Conservation (phyloP, 192 early-diverging fungal species). For the Backusella liffmaniae region DNA sequence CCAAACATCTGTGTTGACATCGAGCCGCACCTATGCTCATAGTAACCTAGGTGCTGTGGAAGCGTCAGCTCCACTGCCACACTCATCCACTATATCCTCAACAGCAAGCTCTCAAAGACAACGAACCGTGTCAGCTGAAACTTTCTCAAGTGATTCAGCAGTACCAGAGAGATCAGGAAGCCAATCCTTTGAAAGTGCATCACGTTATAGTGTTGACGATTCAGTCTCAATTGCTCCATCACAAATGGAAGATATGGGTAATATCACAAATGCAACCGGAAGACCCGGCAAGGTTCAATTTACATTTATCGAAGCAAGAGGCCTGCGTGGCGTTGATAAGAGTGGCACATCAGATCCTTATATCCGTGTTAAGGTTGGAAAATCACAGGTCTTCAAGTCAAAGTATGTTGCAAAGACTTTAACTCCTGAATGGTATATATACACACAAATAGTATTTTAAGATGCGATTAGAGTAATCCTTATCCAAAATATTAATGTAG, state of each 20-base stretch:
- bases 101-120: background rate
- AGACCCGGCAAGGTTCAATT: slow-evolving; percentile 27
- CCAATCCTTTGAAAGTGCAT: background rate
- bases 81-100: background rate
- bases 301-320: slow-evolving; percentile 44
- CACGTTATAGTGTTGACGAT: slow-evolving; percentile 1
- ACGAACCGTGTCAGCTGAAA: background rate
- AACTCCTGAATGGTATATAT: slow-evolving; percentile 32
- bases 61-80: background rate
- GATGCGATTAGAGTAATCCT: background rate
- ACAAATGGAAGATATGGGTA: background rate
- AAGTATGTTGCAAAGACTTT: slow-evolving; percentile 27
- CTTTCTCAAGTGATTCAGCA: background rate
- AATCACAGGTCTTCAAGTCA: slow-evolving; percentile 15
- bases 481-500: background rate
- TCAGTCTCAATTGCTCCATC: background rate
- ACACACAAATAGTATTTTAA: background rate
- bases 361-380: slow-evolving; percentile 17
- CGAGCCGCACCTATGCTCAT: slow-evolving; percentile 10
- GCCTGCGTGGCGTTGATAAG: slow-evolving; percentile 55
- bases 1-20: slow-evolving; percentile 42
- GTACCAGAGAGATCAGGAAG: too few relatives aligned
- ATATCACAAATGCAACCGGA: background rate
- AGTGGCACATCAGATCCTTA: slow-evolving; percentile 19
- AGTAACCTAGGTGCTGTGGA: background rate